Base-by-base conservation (phyloP, 352 stramenopile species). In the Globisporangium iwayamae region DNA sequence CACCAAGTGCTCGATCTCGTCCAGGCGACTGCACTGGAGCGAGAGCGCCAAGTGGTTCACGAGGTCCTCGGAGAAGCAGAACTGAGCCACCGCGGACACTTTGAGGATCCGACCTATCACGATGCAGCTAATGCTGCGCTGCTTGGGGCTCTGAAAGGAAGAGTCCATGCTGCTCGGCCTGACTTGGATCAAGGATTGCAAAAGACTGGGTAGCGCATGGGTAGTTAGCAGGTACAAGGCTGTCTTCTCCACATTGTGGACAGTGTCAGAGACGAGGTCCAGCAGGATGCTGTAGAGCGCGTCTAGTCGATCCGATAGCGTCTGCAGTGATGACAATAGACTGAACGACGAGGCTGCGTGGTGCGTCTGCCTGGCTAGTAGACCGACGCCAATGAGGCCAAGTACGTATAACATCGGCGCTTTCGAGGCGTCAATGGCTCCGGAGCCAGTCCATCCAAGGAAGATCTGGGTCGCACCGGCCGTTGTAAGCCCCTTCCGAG, bases 71-170 rank as follows among this genome's bases (percentile, higher is more conserved):
- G 72, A 82, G 67, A 92, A 87, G 57, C 74, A 79, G 16, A 65
- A 62, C 10, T 66, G 61, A 0, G 71, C 74, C 1, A 90, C 70
- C 1, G 69, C 50, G 0, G 71, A 52, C 4, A 78, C 70, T 25
- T 79, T 78, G 46, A 72, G 76, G 30, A 94, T 80, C 2, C 75
- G 71, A 43, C 78, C 67, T 0, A 94, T 67, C 6, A 90, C 66
- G 28, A 92, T 84, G 45, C 79, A 90, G 62, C 85, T 94, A 41
- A 92, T 83, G 63, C 79, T 90, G 34, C 82, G 81, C 48, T 91
- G 83, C 9, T 53, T 66, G 32, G 70, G 36, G 14, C 62, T 85
- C 54, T 91, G 83, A 18, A 75, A 70, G 1, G 67, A 50, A 20
- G 80, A 75, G 9, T 79, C 68, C 79, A 86, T 89, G 57, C 74